Evolutionary conservation across 345 rosid species (phyloP).

Genomic region (Eucalyptus curtisii): DNA sequence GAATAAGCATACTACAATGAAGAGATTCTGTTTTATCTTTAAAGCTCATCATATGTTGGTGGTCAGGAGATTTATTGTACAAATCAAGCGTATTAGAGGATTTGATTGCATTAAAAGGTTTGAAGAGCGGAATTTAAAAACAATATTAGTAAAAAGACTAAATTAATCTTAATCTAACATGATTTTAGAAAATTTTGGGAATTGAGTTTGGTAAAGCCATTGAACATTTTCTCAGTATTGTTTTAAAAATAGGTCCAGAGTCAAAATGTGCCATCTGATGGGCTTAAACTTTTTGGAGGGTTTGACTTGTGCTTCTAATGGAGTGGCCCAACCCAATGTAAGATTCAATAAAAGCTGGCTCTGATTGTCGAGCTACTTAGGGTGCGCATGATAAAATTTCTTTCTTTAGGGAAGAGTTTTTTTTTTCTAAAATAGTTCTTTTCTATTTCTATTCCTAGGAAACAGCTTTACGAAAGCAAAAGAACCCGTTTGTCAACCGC

Average conservation of each 20-base stretch:
- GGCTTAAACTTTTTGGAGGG: neutral
- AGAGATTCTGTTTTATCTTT: neutral
- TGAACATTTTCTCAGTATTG: neutral
- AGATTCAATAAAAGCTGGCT: neutral
- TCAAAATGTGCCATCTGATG: neutral
- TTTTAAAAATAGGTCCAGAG: neutral
- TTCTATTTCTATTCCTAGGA: too few species aligned
- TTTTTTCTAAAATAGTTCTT: too few species aligned
- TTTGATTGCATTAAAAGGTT: neutral
- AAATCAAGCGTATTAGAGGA: neutral
- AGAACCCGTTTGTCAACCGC: too few species aligned
- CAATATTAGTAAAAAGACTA: rapidly evolving
- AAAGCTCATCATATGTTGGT: neutral
- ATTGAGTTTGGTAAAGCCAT: neutral
- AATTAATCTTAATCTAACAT: neutral
- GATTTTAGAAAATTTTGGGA: neutral
- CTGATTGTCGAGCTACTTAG: neutral
- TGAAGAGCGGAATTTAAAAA: neutral
- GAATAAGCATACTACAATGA: neutral
- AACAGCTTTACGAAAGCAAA: too few species aligned
- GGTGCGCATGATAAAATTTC: too few species aligned
- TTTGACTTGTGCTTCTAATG: neutral
- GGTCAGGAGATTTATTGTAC: neutral
- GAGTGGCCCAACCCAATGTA: neutral
- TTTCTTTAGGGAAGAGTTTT: too few species aligned